Base-by-base conservation (phyloP, 371 early-diverging fungal species). In the Nematocida ironsii region DNA sequence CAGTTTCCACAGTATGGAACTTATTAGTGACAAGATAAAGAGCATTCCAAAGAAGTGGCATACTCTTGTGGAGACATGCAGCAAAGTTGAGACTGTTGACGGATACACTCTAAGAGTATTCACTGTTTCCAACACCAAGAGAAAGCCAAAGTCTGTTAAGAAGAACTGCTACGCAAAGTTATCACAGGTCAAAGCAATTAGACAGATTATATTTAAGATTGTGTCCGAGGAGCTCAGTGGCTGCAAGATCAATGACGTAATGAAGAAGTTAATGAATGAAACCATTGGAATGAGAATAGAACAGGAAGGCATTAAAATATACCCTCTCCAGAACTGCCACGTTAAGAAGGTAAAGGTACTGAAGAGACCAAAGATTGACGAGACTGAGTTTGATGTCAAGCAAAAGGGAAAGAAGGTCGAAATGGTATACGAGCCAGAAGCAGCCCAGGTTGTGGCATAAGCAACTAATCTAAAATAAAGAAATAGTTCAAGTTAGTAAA, bases 11-110 rank as follows among this genome's bases (percentile, higher is more conserved):
- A 93, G 96, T 84, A 97, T 99, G 97, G 93, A 94, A 89, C 92
- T 98, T 90, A 95, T 97, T 86, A 92, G 95, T 76, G 99, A 99
- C 91, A 98, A 98, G 92, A 91, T 96, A 89, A 92, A 96, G 86
- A 95, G 95, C 86, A 91, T 99, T 89, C 94, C 98, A 89, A 95
- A 94, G 92, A 99, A 98, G 92, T 96, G 98, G 97, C 96, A 96
- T 91, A 91, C 97, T 83, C 90, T 96, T 76, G 94, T 99, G 80
- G 98, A 98, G 90, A 96, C 96, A 82, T 91, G 92, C 89, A 91
- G 93, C 64, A 97, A 97, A 89, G 93, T 97, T 90, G 95, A 94
- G 91, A 97, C 99, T 89, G 94, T 94, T 86, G 99, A 99, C 90
- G 97, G 97, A 84, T 96, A 96, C 92, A 90, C 94, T 83, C 90